Percentiles rank a stretch among this genome's conserved stretches.
Evolutionary conservation across 164 flowering plant species (phyloP).

Genomic region (Akebia trifoliata): DNA sequence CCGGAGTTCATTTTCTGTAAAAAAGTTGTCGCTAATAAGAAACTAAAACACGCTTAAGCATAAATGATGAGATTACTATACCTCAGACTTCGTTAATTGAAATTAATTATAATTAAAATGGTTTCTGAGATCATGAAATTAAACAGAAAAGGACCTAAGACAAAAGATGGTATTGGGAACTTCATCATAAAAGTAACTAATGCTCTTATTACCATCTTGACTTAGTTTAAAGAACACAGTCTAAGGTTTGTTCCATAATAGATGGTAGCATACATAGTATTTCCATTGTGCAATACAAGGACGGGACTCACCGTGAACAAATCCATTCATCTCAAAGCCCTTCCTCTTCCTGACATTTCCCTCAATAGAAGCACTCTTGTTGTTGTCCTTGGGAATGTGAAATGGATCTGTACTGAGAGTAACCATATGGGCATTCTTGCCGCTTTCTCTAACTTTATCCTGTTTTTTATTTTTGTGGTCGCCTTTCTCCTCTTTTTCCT

Average conservation of each 20-base stretch:
- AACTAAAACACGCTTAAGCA: background rate
- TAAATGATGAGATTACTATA: background rate
- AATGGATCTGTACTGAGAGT: slow-evolving; percentile 13
- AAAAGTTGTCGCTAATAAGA: slow-evolving; percentile 12
- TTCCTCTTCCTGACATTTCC: slow-evolving; percentile 48
- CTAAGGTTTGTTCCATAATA: background rate
- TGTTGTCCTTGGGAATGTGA: slow-evolving; percentile 23
- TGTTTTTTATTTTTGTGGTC: slow-evolving; percentile 26
- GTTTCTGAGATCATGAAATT: background rate
- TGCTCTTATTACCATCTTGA: too few relatives aligned
- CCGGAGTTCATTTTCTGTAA: slow-evolving; percentile 44
- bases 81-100: background rate
- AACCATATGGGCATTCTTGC: slow-evolving; percentile 19
- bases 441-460: slow-evolving; percentile 28
- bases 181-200: too few relatives aligned
- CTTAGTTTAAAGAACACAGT: background rate
- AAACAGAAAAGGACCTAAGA: background rate
- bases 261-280: background rate
- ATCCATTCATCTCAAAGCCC: slow-evolving; percentile 52
- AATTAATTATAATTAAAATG: background rate
- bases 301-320: slow-evolving; percentile 58
- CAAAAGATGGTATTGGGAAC: background rate
- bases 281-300: slow-evolving; percentile 3
- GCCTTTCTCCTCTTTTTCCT: slow-evolving; percentile 31
- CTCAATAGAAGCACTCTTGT: slow-evolving; percentile 21